These are phyloP conservation scores for Penicillium thymicola DNA, from an alignment of 2,329 filamentous ascomycete genomes.

Conservation along the genomic window DNA sequence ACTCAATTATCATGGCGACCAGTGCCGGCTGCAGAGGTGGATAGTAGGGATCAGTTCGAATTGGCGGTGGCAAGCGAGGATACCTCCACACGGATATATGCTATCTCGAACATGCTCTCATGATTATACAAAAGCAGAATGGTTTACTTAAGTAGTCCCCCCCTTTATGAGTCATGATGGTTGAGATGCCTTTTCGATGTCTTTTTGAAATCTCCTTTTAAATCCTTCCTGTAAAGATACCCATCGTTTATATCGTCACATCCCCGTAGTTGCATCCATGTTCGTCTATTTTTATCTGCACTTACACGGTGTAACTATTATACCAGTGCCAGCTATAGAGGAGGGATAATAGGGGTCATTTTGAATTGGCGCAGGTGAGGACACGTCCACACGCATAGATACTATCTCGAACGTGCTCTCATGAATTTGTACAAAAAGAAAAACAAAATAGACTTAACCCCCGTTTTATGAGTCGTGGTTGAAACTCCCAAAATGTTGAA, in stretches of 20 bases:
- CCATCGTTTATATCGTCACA: no score
- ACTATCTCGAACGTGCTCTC: constrained; percentile 30
- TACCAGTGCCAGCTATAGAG: constrained; percentile 38
- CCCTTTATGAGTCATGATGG: constrained; percentile 12
- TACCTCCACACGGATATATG: constrained; percentile 42
- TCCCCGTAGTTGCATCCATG: no score
- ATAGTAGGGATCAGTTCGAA: constrained; percentile 24
- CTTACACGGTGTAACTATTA: neutral
- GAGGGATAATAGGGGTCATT: constrained; percentile 13
- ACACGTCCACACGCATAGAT: constrained; percentile 44
- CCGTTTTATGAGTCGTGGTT: constrained; percentile 21
- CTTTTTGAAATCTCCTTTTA: neutral
- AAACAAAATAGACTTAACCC: neutral
- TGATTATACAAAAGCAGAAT: constrained; percentile 5
- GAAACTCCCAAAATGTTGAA: constrained; percentile 31
- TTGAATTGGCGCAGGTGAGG: constrained; percentile 46
- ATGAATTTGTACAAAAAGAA: constrained; percentile 21
- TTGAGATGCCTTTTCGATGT: neutral
- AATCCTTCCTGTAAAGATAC: neutral
- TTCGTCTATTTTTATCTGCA: neutral
- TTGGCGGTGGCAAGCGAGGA: constrained; percentile 49
- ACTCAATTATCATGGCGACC: constrained; percentile 70
- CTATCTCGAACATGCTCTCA: constrained; percentile 31
- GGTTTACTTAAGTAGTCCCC: neutral
- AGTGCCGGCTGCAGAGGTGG: constrained; percentile 7